These are phyloP conservation scores for Emericellopsis cladophorae DNA, from an alignment of 2,329 filamentous ascomycete species.

Conservation along the genomic window DNA sequence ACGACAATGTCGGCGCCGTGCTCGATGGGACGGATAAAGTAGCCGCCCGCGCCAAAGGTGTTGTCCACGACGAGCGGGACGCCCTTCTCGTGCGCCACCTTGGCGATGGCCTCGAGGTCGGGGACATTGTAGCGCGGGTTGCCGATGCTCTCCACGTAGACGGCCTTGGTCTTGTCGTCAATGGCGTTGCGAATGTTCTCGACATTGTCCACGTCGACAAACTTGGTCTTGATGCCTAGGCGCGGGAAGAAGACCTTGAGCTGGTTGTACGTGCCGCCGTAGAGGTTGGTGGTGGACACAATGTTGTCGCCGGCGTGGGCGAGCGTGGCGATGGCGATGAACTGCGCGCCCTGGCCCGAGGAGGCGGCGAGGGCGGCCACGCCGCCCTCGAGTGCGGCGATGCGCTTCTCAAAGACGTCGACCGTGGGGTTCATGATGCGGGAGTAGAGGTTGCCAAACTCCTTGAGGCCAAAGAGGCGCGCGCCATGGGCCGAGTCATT, in stretches of 20 bases:
- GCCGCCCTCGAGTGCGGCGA: slow-evolving; percentile 90
- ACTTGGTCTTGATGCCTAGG: slow-evolving; percentile 81
- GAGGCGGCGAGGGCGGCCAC: slow-evolving; percentile 73
- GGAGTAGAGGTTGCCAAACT: slow-evolving; percentile 96
- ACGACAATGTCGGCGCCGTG: slow-evolving; percentile 90
- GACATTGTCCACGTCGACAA: slow-evolving; percentile 67
- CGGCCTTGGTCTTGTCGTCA: slow-evolving; percentile 84
- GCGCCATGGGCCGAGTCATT: slow-evolving; percentile 94
- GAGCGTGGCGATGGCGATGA: slow-evolving; percentile 78
- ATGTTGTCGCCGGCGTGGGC: slow-evolving; percentile 87
- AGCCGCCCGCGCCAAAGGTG: slow-evolving; percentile 89
- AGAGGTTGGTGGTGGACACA: slow-evolving; percentile 78
- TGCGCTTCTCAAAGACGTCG: slow-evolving; percentile 91
- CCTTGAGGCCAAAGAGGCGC: slow-evolving; percentile 89
- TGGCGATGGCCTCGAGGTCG: slow-evolving; percentile 77
- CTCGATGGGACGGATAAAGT: slow-evolving; percentile 74
- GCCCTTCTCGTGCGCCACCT: slow-evolving; percentile 58
- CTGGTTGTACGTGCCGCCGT: slow-evolving; percentile 95
- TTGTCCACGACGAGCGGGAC: slow-evolving; percentile 68
- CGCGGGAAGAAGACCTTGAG: slow-evolving; percentile 83
- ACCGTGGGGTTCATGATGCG: slow-evolving; percentile 94
- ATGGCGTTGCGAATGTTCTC: slow-evolving; percentile 72
- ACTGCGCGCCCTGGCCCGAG: slow-evolving; percentile 84
- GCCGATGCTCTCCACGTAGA: slow-evolving; percentile 86
- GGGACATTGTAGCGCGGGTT: slow-evolving; percentile 92